Evolutionary conservation across 2,329 filamentous ascomycete genomes (phyloP).

Genomic region (Phaeoacremonium minimum): DNA sequence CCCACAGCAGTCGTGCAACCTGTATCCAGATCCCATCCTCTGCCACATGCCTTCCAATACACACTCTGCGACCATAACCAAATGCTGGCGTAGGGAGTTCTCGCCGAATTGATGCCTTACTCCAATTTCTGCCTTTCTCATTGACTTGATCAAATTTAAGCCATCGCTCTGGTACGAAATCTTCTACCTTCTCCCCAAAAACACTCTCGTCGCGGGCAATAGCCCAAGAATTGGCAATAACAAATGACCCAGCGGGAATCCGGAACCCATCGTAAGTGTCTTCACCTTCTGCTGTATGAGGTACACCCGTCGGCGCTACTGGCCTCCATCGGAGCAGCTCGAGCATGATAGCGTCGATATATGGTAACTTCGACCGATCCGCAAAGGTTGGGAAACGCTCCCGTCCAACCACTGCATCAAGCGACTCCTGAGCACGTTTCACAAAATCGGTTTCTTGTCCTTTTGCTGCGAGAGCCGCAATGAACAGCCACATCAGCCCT

Average conservation of each 20-base stretch:
- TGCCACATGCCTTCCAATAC: slow-evolving; percentile 8
- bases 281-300: slow-evolving; percentile 23
- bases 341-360: slow-evolving; percentile 17
- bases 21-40: slow-evolving; percentile 6
- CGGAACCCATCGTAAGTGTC: slow-evolving; percentile 9
- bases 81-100: slow-evolving; percentile 5
- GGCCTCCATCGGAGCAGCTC: slow-evolving; percentile 20
- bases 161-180: slow-evolving; percentile 10
- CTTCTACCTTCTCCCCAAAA: slow-evolving; percentile 5
- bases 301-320: slow-evolving; percentile 23
- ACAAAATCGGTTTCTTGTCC: not conserved
- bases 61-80: slow-evolving; percentile 7
- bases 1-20: slow-evolving; percentile 6
- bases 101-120: not conserved
- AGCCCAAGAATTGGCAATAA: slow-evolving; percentile 8
- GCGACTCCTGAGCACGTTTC: slow-evolving; percentile 19
- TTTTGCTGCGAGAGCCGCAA: slow-evolving; percentile 3
- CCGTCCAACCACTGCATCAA: slow-evolving; percentile 22
- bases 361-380: slow-evolving; percentile 17
- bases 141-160: not conserved
- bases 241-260: slow-evolving; percentile 12
- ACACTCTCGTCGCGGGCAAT: slow-evolving; percentile 6
- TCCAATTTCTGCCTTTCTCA: not conserved
- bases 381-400: slow-evolving; percentile 16
- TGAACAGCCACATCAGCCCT: slow-evolving; percentile 3